Percentiles rank a stretch among this genome's conserved stretches.
Conservation (phyloP, 805 yeast genomes). For the Maudiozyma saulgeensis region DNA sequence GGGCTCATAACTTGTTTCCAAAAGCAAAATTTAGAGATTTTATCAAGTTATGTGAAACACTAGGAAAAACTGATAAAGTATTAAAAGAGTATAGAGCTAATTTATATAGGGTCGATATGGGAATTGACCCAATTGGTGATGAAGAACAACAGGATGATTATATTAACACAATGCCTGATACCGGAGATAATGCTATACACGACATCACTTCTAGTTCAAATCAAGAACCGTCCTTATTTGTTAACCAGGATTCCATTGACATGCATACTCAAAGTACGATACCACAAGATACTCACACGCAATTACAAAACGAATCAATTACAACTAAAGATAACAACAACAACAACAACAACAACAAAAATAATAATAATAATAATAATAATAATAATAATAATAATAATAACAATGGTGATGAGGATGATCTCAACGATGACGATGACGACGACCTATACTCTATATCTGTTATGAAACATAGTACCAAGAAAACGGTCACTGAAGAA, state of each 20-base stretch:
- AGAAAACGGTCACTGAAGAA: background rate
- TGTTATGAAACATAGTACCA: background rate
- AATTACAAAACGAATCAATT: background rate
- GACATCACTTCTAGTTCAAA: background rate
- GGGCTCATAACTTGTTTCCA: constrained; percentile 73
- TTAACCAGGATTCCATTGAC: background rate
- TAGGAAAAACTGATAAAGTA: constrained; percentile 36
- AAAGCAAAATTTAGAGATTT: constrained; percentile 72
- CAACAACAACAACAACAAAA: no score
- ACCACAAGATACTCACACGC: no score
- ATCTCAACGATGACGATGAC: constrained; percentile 1
- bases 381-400: background rate
- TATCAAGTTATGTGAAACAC: constrained; percentile 40
- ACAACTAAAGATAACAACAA: background rate
- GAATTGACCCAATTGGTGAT: constrained; percentile 3
- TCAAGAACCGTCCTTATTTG: background rate
- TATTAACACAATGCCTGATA: background rate
- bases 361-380: no score
- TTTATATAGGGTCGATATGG: constrained; percentile 33
- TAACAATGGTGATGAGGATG: constrained; percentile 1
- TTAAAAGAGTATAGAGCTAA: constrained; percentile 36
- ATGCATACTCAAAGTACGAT: background rate
- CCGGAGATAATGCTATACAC: background rate
- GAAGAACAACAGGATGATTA: background rate
- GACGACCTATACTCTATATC: background rate